Percentiles rank a stretch among this genome's conserved stretches.
Evolutionary conservation across 805 yeast species (phyloP).

Genomic region (Pichia ethanolica): DNA sequence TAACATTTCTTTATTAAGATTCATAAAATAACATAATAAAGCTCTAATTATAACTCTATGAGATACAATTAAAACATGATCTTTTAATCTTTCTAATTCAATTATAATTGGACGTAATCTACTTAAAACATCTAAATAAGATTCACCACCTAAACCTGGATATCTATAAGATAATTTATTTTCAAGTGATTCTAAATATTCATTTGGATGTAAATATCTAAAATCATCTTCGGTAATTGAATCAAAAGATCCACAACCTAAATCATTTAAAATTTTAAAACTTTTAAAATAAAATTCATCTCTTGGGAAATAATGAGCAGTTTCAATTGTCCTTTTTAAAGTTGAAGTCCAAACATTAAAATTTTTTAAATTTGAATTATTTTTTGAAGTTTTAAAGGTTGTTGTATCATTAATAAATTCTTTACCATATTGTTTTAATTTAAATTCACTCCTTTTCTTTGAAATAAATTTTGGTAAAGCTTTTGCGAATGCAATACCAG

Average conservation of each 20-base stretch:
- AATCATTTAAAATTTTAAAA: conserved; percentile 29
- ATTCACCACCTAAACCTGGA: conserved; percentile 34
- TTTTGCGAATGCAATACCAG: conserved; percentile 27
- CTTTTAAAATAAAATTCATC: conserved; percentile 26
- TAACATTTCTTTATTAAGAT: conserved; percentile 29
- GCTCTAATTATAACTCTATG: conserved; percentile 31
- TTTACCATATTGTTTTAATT: conserved; percentile 26
- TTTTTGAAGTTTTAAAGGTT: conserved; percentile 14
- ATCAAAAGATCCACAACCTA: conserved; percentile 30
- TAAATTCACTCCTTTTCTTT: conserved; percentile 29
- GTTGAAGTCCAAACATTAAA: conserved; percentile 32
- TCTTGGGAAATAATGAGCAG: conserved; percentile 26
- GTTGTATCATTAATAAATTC: conserved; percentile 25
- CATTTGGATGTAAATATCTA: conserved; percentile 19
- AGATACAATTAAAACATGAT: conserved; percentile 29
- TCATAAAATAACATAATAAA: conserved; percentile 31
- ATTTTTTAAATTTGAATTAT: neutral
- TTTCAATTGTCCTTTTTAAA: conserved; percentile 26
- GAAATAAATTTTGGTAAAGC: conserved; percentile 30
- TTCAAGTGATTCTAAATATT: conserved; percentile 23
- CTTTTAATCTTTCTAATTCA: conserved; percentile 29
- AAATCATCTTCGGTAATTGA: conserved; percentile 27
- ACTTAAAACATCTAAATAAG: conserved; percentile 30
- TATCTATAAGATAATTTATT: conserved; percentile 28
- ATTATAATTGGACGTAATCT: conserved; percentile 30